These are phyloP conservation scores for Cercospora janseana DNA, from an alignment of 2,329 filamentous ascomycete genomes.

Conservation along the genomic window DNA sequence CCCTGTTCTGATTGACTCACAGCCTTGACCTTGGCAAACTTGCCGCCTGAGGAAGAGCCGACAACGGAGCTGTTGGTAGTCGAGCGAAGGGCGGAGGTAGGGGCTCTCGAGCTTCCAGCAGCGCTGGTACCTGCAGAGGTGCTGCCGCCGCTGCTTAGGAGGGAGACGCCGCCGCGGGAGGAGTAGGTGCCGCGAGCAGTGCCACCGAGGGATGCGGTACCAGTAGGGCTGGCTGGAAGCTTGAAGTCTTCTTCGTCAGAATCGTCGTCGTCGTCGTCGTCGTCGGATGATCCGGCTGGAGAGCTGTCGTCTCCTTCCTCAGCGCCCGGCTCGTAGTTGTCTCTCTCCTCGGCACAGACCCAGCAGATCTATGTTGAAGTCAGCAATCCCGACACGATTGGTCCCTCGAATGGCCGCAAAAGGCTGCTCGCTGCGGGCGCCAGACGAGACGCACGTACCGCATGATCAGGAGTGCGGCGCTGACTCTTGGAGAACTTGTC, in stretches of 20 bases:
- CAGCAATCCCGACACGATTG: no score
- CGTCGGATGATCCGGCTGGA: neutral
- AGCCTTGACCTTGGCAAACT: slow-evolving; percentile 17
- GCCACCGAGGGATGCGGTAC: slow-evolving; percentile 12
- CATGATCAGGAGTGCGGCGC: slow-evolving; percentile 26
- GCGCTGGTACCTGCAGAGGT: slow-evolving; percentile 3
- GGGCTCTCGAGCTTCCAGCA: slow-evolving; percentile 2
- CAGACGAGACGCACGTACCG: slow-evolving; percentile 20
- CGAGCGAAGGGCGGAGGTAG: neutral
- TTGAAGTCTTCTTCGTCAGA: neutral
- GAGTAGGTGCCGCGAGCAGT: slow-evolving; percentile 19
- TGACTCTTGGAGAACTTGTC: slow-evolving; percentile 31
- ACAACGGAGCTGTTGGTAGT: neutral
- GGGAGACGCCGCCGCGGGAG: slow-evolving; percentile 18
- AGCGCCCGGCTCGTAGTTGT: slow-evolving; percentile 25
- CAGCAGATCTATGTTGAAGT: slow-evolving; percentile 31
- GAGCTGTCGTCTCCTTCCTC: slow-evolving; percentile 14
- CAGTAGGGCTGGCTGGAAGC: neutral
- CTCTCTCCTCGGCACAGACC: slow-evolving; percentile 23
- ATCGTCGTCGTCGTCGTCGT: slow-evolving; percentile 14
- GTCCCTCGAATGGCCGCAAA: neutral
- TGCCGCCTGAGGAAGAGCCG: neutral
- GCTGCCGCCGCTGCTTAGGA: slow-evolving; percentile 10
- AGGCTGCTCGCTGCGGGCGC: no score
- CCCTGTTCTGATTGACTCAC: no score